Conservation (phyloP, 2,329 filamentous ascomycete genomes). For the Lithohypha guttulata region DNA sequence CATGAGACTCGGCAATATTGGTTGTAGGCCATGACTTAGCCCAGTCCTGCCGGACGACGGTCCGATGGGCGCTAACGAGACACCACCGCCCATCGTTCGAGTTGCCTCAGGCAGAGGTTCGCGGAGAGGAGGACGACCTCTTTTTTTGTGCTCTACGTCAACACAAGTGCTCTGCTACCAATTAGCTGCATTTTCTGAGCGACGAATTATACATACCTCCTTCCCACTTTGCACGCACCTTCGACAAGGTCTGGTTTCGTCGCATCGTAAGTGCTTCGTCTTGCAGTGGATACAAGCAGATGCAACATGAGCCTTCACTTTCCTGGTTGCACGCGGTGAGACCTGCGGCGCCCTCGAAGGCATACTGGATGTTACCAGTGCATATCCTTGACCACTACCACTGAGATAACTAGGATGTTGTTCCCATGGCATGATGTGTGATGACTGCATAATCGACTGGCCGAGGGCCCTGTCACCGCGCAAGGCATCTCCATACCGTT, state of each 20-base stretch:
- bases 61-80: slow-evolving; percentile 1
- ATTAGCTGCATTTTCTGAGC: slow-evolving; percentile 12
- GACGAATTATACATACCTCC: slow-evolving; percentile 28
- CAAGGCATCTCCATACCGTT: slow-evolving; percentile 17
- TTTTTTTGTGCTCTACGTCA: slow-evolving; percentile 39
- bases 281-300: slow-evolving; percentile 41
- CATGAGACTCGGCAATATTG: slow-evolving; percentile 3
- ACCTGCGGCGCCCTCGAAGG: slow-evolving; percentile 20
- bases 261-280: slow-evolving; percentile 38
- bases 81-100: not conserved
- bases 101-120: slow-evolving; percentile 11
- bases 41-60: not conserved
- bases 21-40: not conserved
- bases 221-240: slow-evolving; percentile 37
- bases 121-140: slow-evolving; percentile 31
- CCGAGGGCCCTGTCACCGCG: slow-evolving; percentile 14
- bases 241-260: slow-evolving; percentile 35
- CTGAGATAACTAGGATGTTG: slow-evolving; percentile 20
- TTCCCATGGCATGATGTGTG: slow-evolving; percentile 1
- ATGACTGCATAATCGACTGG: slow-evolving; percentile 18
- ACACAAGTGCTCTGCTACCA: slow-evolving; percentile 31
- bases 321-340: slow-evolving; percentile 31
- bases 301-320: slow-evolving; percentile 38
- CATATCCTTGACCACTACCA: slow-evolving; percentile 14
- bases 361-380: slow-evolving; percentile 14